Conservation (phyloP, 371 early-diverging fungal species). For the Apophysomyces sp. region DNA sequence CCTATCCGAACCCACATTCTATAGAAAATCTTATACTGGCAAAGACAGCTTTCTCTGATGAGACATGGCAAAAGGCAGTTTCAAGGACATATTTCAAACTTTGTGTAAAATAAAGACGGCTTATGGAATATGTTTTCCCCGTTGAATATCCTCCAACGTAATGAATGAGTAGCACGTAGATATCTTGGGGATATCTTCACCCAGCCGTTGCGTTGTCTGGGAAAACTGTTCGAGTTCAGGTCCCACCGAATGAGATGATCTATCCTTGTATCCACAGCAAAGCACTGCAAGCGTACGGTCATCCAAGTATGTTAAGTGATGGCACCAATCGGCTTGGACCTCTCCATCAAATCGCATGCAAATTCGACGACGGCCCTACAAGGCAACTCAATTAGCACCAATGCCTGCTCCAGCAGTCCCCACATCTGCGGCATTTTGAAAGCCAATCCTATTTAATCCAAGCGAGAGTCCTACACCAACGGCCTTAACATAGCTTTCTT, state of each 20-base stretch:
- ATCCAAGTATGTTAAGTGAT: not conserved
- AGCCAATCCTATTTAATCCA: constrained; percentile 43
- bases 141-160: not conserved
- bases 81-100: not conserved
- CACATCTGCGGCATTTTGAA: constrained; percentile 8
- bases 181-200: not conserved
- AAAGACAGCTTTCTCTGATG: no score
- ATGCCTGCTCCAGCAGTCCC: no score
- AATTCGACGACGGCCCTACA: not conserved
- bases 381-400: not conserved
- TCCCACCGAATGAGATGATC: not conserved
- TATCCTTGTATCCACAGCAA: not conserved
- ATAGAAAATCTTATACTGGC: no score
- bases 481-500: constrained; percentile 66
- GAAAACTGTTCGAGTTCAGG: not conserved
- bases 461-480: constrained; percentile 56
- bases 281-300: not conserved
- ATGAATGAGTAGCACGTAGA: not conserved
- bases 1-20: no score
- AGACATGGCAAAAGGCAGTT: no score
- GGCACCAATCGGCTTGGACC: not conserved
- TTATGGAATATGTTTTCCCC: not conserved
- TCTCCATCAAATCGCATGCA: not conserved
- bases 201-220: not conserved
- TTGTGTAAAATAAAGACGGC: not conserved